Conservation (phyloP, 108 stramenopile genomes). For the Nitzschia inconspicua region DNA sequence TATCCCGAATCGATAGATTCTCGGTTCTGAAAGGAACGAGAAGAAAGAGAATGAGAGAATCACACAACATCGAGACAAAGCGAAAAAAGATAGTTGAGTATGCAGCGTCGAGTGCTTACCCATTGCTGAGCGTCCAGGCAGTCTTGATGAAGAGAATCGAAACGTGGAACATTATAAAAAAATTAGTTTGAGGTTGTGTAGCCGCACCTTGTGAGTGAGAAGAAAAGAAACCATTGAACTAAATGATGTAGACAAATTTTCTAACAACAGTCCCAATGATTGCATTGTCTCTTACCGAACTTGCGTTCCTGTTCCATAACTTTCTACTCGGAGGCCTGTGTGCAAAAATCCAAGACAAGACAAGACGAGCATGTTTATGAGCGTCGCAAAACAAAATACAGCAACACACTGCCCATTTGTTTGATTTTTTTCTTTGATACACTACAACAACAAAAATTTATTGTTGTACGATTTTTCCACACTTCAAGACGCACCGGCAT, state of each 20-base stretch:
- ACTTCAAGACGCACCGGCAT: slow-evolving; percentile 56
- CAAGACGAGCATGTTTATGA: not conserved
- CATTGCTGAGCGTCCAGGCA: slow-evolving; percentile 40
- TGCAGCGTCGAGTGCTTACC: not conserved
- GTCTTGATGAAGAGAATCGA: slow-evolving; percentile 12
- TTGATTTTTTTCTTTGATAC: not conserved
- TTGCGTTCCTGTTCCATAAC: slow-evolving; percentile 89
- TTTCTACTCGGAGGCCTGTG: slow-evolving; percentile 72
- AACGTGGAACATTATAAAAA: too few species aligned
- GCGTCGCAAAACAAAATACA: not conserved
- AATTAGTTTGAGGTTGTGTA: too few species aligned
- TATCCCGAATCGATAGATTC: slow-evolving; percentile 88
- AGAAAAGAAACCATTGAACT: too few species aligned
- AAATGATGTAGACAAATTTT: too few species aligned
- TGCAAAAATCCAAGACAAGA: slow-evolving; percentile 1
- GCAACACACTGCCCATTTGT: too few species aligned
- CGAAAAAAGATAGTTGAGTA: not conserved
- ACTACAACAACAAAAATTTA: not conserved
- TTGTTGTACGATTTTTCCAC: not conserved
- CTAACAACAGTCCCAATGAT: too few species aligned
- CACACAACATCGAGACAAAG: not conserved
- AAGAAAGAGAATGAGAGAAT: not conserved
- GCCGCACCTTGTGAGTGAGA: too few species aligned
- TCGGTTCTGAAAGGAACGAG: slow-evolving; percentile 42
- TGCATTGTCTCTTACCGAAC: too few species aligned